Percentiles rank a stretch among this genome's conserved stretches.
These are phyloP conservation scores for Singerocomus inundabilis DNA, from an alignment of 1,284 basidiomycete species.

Conservation along the genomic window DNA sequence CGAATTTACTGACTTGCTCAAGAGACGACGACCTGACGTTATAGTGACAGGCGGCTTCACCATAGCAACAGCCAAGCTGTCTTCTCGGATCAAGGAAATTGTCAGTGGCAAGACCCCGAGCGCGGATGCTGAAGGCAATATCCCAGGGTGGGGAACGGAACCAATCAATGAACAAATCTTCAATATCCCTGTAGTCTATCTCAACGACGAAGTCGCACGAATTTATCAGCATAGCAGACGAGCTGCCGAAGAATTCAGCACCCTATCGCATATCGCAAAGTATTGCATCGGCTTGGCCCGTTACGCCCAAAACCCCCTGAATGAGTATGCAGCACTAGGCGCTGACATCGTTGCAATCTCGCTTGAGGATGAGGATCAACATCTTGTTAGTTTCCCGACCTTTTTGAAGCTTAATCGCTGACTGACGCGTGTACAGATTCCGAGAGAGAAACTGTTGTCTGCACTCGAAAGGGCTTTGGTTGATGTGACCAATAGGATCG, in stretches of 20 bases:
- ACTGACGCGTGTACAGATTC: constrained; percentile 51
- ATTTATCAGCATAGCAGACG: constrained; percentile 92
- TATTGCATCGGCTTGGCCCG: constrained; percentile 95
- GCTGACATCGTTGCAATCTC: constrained; percentile 78
- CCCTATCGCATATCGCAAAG: constrained; percentile 78
- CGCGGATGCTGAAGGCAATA: constrained; percentile 27
- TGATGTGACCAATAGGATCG: constrained; percentile 88
- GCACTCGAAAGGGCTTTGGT: constrained; percentile 88
- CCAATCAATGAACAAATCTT: constrained; percentile 43
- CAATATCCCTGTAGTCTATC: constrained; percentile 77
- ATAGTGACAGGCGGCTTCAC: constrained; percentile 89
- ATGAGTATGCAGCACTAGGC: constrained; percentile 89
- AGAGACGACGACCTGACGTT: constrained; percentile 82
- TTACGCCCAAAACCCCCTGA: constrained; percentile 92
- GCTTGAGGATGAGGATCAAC: constrained; percentile 84
- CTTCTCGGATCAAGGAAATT: constrained; percentile 60
- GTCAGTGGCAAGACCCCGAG: constrained; percentile 32
- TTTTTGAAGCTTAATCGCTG: not conserved
- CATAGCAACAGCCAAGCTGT: constrained; percentile 76
- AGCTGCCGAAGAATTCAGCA: constrained; percentile 83
- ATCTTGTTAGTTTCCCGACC: constrained; percentile 60
- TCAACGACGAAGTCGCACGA: constrained; percentile 90
- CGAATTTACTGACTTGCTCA: constrained; percentile 81
- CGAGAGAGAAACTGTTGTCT: constrained; percentile 79
- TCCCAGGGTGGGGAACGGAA: constrained; percentile 35